Base-by-base conservation (phyloP, 345 rosid species). In the Gossypium mustelinum region DNA sequence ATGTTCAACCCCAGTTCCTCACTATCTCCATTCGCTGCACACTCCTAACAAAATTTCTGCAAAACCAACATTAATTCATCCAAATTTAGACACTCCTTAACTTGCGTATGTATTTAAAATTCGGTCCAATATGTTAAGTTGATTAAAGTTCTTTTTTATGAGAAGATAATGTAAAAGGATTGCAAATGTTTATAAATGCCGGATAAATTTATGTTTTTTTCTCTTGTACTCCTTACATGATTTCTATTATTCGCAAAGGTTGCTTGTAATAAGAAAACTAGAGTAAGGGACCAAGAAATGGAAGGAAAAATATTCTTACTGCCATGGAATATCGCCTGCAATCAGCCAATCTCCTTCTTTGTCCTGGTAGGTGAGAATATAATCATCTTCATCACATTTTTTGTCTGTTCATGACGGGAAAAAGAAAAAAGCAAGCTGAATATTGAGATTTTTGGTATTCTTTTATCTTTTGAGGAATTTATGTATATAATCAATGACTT, bases 261-360 rank as follows among this genome's bases (percentile, higher is more conserved):
- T 48, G 18, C 5, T 68, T 48, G 9, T 20, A 66, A 44, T 11
- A 20, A 44, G 12, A 44, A 18, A 20, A 12, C 1, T 14, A 29
- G 11, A 29, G 9, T 2, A 0, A 7, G 11, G 11, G 1, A 34
- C 11, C n/a, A 9, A 29, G 9, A 61, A 27, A 0, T 1, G 14
- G 14, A 52, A 13, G 34, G 18, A 34, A 9, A 25, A 62, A n/a
- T 39, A 78, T 65, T 81, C 92, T 8, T 83, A 91, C 94, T 70
- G 85, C 97, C 97, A 91, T 75, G 94, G 91, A 82, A 80, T 82
- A 75, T 89, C 88, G 63, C 85, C 89, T 41, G 82, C 89, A 57
- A 80, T 73, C 70, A 89, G 76, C 92, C 85, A 87, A 65, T 85
- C 91, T 68, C 97, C 97, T 24, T 84, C 84, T 79, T 82, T 83